phyloP scores from a whole-genome alignment of 106 monocot species.

The Apostasia shenzhenica region DNA sequence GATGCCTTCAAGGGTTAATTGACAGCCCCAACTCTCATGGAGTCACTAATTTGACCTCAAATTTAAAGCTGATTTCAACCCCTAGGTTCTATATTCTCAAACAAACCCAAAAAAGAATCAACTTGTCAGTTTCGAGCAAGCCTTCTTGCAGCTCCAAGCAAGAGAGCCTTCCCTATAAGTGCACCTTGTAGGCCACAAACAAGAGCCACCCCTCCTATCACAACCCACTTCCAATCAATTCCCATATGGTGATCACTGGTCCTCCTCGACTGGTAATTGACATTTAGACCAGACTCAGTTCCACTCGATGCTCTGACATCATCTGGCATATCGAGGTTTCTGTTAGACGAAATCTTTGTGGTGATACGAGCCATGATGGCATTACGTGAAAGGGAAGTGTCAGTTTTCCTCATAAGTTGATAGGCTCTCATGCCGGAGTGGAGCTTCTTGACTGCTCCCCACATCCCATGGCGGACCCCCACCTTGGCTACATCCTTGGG shows the following conservation, averaged over 20 bases:
- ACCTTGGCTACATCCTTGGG: slow-evolving; percentile 89
- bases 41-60: no score
- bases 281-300: background rate
- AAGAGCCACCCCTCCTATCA: slow-evolving; percentile 69
- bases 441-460: slow-evolving; percentile 89
- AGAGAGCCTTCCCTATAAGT: slow-evolving; percentile 48
- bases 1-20: no score
- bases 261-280: background rate
- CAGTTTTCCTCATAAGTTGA: slow-evolving; percentile 43
- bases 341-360: slow-evolving; percentile 31
- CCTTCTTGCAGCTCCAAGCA: slow-evolving; percentile 70
- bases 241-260: slow-evolving; percentile 16
- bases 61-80: no score
- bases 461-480: slow-evolving; percentile 92
- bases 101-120: no score
- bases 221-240: slow-evolving; percentile 81
- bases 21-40: no score
- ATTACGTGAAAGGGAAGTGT: slow-evolving; percentile 37
- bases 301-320: slow-evolving; percentile 12
- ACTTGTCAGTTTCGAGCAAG: slow-evolving; percentile 33
- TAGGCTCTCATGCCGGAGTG: slow-evolving; percentile 86
- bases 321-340: slow-evolving; percentile 2
- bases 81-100: no score
- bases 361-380: slow-evolving; percentile 55
- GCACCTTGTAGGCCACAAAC: slow-evolving; percentile 65